A percentile compares a stretch with the other conserved stretches of the same genome.
Conservation (phyloP, 2,329 filamentous ascomycete genomes). For the Cladophialophora immunda region DNA sequence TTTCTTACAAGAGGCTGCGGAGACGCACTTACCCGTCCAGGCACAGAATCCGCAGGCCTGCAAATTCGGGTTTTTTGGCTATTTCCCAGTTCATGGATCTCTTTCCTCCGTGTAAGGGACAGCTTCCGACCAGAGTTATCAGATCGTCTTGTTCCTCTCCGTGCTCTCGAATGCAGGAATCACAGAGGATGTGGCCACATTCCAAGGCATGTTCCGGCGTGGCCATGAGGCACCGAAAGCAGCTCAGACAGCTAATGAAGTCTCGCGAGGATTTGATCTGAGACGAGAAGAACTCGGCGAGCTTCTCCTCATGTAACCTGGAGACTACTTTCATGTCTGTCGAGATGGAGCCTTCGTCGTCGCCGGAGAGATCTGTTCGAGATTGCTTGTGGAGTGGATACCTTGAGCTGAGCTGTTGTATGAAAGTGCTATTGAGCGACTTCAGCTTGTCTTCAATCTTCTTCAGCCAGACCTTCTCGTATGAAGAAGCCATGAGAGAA, state of each 20-base stretch:
- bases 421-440: background rate
- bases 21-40: background rate
- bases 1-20: background rate
- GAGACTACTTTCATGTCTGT: background rate
- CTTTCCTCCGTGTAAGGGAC: background rate
- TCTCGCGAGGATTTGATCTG: background rate
- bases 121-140: conserved; percentile 1
- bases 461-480: background rate
- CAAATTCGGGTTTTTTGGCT: background rate
- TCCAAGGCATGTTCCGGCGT: background rate
- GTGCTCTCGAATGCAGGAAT: background rate
- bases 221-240: conserved; percentile 3
- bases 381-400: background rate
- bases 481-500: conserved; percentile 7
- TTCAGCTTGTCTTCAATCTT: conserved; percentile 7
- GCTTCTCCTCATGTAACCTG: background rate
- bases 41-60: conserved; percentile 1
- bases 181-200: background rate
- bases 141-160: conserved; percentile 3
- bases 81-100: conserved; percentile 1
- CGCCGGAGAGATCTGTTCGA: background rate
- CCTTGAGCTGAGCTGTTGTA: background rate
- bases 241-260: conserved; percentile 1
- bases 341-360: background rate
- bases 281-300: conserved; percentile 3